Evolutionary conservation across 495 filamentous ascomycete species (phyloP).

Genomic region (Echria macrotheca): DNA sequence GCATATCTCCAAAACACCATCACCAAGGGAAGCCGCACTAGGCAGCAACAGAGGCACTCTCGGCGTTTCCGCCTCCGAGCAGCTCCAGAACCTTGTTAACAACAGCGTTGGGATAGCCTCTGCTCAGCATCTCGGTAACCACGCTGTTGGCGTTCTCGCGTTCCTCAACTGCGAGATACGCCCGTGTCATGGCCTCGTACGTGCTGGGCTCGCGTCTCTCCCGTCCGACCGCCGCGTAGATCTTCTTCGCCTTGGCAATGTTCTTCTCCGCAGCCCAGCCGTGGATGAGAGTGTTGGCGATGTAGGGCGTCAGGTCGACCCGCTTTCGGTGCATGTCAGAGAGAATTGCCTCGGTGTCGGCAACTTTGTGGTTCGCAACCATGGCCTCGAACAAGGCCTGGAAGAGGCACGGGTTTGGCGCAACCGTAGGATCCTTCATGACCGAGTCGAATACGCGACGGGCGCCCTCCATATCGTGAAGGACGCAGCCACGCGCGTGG

Average conservation of each 20-base stretch:
- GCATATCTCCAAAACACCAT: no score
- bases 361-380: slow-evolving; percentile 86
- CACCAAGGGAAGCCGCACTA: no score
- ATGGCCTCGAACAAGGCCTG: slow-evolving; percentile 94
- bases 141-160: slow-evolving; percentile 64
- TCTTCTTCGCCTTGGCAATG: slow-evolving; percentile 67
- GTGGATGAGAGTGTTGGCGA: slow-evolving; percentile 98
- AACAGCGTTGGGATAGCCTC: slow-evolving; percentile 88
- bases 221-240: slow-evolving; percentile 69
- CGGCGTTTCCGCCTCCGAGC: slow-evolving; percentile 57
- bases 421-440: slow-evolving; percentile 56
- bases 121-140: slow-evolving; percentile 82
- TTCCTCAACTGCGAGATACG: slow-evolving; percentile 79
- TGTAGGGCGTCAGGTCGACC: slow-evolving; percentile 91
- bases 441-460: slow-evolving; percentile 76
- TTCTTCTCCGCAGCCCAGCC: slow-evolving; percentile 87
- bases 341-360: slow-evolving; percentile 68
- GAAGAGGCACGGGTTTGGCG: slow-evolving; percentile 79
- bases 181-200: slow-evolving; percentile 98
- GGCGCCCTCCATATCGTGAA: slow-evolving; percentile 83
- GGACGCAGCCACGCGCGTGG: slow-evolving; percentile 90
- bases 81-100: slow-evolving; percentile 87
- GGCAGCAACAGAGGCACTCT: slow-evolving; percentile 14
- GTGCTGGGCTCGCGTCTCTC: slow-evolving; percentile 89
- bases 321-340: slow-evolving; percentile 62